Evolutionary conservation across 1,139 yeast species (phyloP).

Genomic region (Spathaspora sp.): DNA sequence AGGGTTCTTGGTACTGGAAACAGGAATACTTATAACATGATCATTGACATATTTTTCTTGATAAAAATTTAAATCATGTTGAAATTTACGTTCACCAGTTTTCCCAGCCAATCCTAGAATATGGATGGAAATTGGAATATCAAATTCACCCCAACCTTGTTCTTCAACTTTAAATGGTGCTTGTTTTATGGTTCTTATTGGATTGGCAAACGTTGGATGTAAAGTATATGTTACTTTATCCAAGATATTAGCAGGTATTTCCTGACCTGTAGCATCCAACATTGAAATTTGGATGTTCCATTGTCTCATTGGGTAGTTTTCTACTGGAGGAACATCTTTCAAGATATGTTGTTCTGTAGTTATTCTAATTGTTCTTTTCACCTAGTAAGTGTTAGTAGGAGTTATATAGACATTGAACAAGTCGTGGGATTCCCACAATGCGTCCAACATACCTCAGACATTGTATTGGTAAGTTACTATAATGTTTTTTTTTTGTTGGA

Average conservation of each 20-base stretch:
- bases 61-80: conserved; percentile 86
- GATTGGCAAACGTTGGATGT: conserved; percentile 94
- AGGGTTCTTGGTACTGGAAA: conserved; percentile 61
- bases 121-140: conserved; percentile 76
- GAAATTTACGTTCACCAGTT: conserved; percentile 82
- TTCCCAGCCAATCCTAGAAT: conserved; percentile 66
- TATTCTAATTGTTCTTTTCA: conserved; percentile 84
- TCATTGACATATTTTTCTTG: conserved; percentile 76
- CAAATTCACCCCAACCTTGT: conserved; percentile 99
- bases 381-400: conserved; percentile 33
- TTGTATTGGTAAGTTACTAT: conserved; percentile 5
- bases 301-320: conserved; percentile 93
- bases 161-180: conserved; percentile 91
- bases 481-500: not conserved
- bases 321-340: conserved; percentile 82
- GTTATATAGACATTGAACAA: not conserved
- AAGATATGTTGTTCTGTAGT: conserved; percentile 84
- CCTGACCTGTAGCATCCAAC: conserved; percentile 78
- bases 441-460: conserved; percentile 17
- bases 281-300: conserved; percentile 82
- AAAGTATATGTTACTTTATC: conserved; percentile 91
- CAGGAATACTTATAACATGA: conserved; percentile 72
- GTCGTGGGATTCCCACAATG: not conserved
- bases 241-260: conserved; percentile 82
- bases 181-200: conserved; percentile 75